Percentiles rank a stretch among this genome's conserved stretches.
Conservation (phyloP, 2,329 filamentous ascomycete species). For the Pleochaeta shiraiana region DNA sequence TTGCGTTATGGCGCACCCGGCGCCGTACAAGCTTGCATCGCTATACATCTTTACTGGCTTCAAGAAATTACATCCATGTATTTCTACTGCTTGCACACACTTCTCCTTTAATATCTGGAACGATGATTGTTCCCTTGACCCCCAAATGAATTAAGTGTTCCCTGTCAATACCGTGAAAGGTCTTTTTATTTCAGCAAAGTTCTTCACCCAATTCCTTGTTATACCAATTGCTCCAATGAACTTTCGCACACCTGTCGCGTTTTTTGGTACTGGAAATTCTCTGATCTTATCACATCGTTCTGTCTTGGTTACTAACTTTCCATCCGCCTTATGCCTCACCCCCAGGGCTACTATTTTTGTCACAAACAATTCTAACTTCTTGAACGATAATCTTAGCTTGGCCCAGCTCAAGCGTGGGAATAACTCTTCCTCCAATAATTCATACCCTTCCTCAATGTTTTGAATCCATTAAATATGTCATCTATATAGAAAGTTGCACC, state of each 20-base stretch:
- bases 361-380: neutral
- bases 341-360: neutral
- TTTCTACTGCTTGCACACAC: neutral
- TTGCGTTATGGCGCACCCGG: constrained; percentile 5
- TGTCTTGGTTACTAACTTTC: neutral
- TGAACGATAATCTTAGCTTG: neutral
- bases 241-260: neutral
- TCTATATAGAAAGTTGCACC: neutral
- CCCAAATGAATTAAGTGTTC: neutral
- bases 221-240: neutral
- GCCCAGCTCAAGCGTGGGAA: neutral
- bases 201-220: neutral
- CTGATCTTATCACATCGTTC: neutral
- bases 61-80: neutral
- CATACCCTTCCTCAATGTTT: neutral
- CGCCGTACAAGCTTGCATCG: constrained; percentile 5
- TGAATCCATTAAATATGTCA: neutral
- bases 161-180: neutral
- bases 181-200: neutral
- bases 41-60: neutral
- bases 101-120: neutral
- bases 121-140: neutral
- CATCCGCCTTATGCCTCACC: neutral
- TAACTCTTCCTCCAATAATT: neutral
- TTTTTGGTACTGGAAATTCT: neutral